These are phyloP conservation scores for Scorias spongiosa DNA, from an alignment of 2,329 filamentous ascomycete species.

Conservation along the genomic window DNA sequence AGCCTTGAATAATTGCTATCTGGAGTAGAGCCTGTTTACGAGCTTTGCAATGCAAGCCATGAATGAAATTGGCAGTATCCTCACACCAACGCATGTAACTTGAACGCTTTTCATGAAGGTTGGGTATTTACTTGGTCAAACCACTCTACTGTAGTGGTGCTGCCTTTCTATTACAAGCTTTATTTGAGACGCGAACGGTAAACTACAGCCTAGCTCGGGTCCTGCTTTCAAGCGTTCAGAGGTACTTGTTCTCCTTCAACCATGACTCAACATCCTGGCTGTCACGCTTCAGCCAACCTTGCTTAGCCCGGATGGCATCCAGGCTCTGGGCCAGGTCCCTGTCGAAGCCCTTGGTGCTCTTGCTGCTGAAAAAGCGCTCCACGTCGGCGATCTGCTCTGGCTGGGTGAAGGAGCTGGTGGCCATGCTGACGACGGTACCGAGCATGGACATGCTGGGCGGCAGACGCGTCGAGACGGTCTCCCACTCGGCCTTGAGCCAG, in stretches of 20 bases:
- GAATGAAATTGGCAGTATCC: no score
- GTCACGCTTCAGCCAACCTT: slow-evolving; percentile 66
- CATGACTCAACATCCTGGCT: slow-evolving; percentile 58
- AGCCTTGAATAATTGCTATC: no score
- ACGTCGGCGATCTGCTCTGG: slow-evolving; percentile 61
- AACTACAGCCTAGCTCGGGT: no score
- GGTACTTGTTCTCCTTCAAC: slow-evolving; percentile 52
- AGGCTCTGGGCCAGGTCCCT: slow-evolving; percentile 78
- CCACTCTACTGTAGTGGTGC: no score
- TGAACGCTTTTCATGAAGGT: no score
- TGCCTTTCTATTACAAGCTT: no score
- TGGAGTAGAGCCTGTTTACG: no score
- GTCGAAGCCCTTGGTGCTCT: slow-evolving; percentile 78
- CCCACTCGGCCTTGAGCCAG: slow-evolving; percentile 83
- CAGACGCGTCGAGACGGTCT: slow-evolving; percentile 62
- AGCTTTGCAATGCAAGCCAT: no score
- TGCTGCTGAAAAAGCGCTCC: slow-evolving; percentile 63
- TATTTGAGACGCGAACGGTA: no score
- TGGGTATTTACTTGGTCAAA: no score
- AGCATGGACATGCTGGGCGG: slow-evolving; percentile 80
- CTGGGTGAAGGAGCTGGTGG: slow-evolving; percentile 65
- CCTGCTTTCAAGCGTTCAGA: slow-evolving; percentile 10
- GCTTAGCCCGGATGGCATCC: slow-evolving; percentile 73
- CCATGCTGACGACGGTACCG: slow-evolving; percentile 67
- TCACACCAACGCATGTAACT: no score